Conservation (phyloP, 768 basidiomycete species). For the Jaapia argillacea region DNA sequence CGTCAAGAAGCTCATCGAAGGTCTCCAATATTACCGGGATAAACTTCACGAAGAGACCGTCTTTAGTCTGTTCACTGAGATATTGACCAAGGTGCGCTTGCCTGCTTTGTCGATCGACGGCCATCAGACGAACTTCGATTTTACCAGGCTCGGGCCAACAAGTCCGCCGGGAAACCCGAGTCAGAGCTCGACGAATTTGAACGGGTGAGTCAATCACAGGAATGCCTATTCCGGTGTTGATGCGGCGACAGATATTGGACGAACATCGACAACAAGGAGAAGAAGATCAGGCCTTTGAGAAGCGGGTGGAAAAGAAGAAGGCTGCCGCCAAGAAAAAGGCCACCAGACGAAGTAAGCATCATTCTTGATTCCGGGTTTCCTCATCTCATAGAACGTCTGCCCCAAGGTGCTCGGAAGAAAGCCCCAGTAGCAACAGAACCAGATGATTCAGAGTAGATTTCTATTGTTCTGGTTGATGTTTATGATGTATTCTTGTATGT, state of each 20-base stretch:
- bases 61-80: slow-evolving; percentile 76
- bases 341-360: slow-evolving; percentile 33
- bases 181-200: slow-evolving; percentile 94
- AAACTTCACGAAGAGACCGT: slow-evolving; percentile 87
- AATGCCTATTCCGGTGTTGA: background rate
- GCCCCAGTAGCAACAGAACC: too few relatives aligned
- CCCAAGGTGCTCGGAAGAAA: too few relatives aligned
- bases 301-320: slow-evolving; percentile 74
- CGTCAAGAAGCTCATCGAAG: slow-evolving; percentile 93
- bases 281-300: slow-evolving; percentile 87
- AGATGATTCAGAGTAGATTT: too few relatives aligned
- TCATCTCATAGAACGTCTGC: too few relatives aligned
- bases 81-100: slow-evolving; percentile 73
- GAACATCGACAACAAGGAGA: slow-evolving; percentile 78
- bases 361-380: background rate
- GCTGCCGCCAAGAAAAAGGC: slow-evolving; percentile 70
- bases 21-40: slow-evolving; percentile 86
- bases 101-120: background rate
- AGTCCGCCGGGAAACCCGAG: slow-evolving; percentile 87
- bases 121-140: slow-evolving; percentile 1
- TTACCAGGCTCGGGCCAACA: slow-evolving; percentile 73
- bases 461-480: too few relatives aligned
- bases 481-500: background rate
- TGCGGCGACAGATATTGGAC: slow-evolving; percentile 69
- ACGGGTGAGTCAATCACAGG: slow-evolving; percentile 32